Evolutionary conservation across 2,329 filamentous ascomycete genomes (phyloP).

Genomic region (Fusarium poae): DNA sequence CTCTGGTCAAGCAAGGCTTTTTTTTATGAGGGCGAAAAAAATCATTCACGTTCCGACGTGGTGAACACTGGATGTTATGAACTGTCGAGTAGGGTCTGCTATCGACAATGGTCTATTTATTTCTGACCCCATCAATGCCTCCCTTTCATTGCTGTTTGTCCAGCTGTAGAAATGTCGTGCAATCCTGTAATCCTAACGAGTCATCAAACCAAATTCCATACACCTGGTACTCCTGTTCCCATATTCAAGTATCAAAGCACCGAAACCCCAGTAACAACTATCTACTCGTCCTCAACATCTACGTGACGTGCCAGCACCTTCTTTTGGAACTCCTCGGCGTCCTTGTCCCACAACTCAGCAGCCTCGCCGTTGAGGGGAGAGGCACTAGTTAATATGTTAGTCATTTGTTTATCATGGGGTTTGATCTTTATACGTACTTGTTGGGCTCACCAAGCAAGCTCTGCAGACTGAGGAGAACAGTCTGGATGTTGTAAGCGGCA

Average conservation of each 20-base stretch:
- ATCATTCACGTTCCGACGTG: slow-evolving; percentile 45
- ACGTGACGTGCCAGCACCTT: slow-evolving; percentile 74
- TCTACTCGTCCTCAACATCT: slow-evolving; percentile 73
- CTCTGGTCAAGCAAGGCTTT: slow-evolving; percentile 38
- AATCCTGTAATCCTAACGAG: slow-evolving; percentile 53
- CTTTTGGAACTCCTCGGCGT: slow-evolving; percentile 87
- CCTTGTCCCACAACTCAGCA: slow-evolving; percentile 93
- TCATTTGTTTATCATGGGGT: not conserved
- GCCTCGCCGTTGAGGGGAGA: slow-evolving; percentile 97
- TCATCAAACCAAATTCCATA: slow-evolving; percentile 49
- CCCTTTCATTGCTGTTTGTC: slow-evolving; percentile 31
- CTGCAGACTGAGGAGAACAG: slow-evolving; percentile 91
- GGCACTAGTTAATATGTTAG: slow-evolving; percentile 68
- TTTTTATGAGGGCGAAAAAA: slow-evolving; percentile 42
- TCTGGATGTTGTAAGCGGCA: slow-evolving; percentile 96
- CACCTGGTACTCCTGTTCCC: slow-evolving; percentile 60
- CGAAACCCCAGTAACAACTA: slow-evolving; percentile 18
- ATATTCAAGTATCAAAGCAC: slow-evolving; percentile 47
- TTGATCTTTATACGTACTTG: slow-evolving; percentile 75
- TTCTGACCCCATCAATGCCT: slow-evolving; percentile 43
- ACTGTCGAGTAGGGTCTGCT: slow-evolving; percentile 46
- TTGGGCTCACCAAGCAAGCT: slow-evolving; percentile 97
- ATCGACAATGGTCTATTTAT: slow-evolving; percentile 48
- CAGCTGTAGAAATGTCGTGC: slow-evolving; percentile 49
- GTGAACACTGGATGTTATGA: slow-evolving; percentile 40